Evolutionary conservation across 352 stramenopile genomes (phyloP), one percentile per base, ranked within the genome.

Genomic region (Chrysophaeum taylorii): DNA sequence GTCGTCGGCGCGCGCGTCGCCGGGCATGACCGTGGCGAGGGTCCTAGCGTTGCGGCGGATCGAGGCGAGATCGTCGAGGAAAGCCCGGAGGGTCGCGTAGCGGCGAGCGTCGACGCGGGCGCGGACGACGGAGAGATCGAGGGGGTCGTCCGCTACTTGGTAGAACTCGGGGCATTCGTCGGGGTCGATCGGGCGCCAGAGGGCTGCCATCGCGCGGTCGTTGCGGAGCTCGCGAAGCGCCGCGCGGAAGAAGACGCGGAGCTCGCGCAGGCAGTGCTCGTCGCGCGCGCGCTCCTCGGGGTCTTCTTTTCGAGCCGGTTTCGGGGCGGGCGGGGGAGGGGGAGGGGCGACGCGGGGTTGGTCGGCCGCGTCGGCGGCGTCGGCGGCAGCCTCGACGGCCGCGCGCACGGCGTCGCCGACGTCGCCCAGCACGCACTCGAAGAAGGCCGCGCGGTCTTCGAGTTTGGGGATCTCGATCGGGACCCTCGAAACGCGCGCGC

Each of bases 141-240:
- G 5, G 18, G 48, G 48, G 18, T 5, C 5, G 18, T n/a, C 5
- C 18, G 33, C 48, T 18, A 60, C 48, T 25, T 18, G 18, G 21
- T 33, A 31, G 48, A 33, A 60, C 48, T 60, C 48, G 48, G 48
- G 48, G 18, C 5, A 31, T 25, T 60, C 48, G 18, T 60, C 48
- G 48, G 48, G 48, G 48, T 60, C 48, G 48, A 60, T 25, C 5
- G 48, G 48, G 18, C 48, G 48, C 48, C 48, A 60, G 48, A 60
- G 48, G 18, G 48, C 18, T 25, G 5, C 5, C 5, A 60, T 18
- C 18, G 5, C 21, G 18, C 48, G 48, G 48, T 60, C 48, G 5
- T 5, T 21, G 18, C 21, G 5, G 18, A 60, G 48, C 48, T 60
- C 48, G 18, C 48, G 48, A 7, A 60, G 25, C 18, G 18, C 18